Evolutionary conservation across 257 asterid genomes (phyloP).

Genomic region (Gentiana macrophylla): DNA sequence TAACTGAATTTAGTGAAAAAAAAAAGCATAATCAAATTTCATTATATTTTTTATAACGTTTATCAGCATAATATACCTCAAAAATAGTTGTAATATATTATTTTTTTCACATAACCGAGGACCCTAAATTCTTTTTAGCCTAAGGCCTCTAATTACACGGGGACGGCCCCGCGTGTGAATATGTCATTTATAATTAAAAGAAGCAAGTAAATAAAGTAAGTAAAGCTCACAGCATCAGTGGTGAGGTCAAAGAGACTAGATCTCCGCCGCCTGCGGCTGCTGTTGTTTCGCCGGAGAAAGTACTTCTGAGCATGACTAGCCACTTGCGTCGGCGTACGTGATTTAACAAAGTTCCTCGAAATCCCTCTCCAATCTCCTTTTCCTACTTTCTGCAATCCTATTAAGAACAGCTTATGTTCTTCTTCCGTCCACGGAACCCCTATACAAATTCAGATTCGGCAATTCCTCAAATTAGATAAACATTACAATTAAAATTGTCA

Average conservation of each 20-base stretch:
- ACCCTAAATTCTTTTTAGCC: too few species aligned
- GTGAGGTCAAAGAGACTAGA: conserved; percentile 96
- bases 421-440: conserved; percentile 99
- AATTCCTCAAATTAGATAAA: not conserved
- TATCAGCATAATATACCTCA: too few species aligned
- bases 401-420: conserved; percentile 71
- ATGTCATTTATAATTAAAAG: too few species aligned
- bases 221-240: conserved; percentile 44
- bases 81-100: too few species aligned
- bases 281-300: conserved; percentile 77
- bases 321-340: conserved; percentile 94
- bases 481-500: too few species aligned
- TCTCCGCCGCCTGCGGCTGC: conserved; percentile 81
- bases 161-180: too few species aligned
- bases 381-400: conserved; percentile 89
- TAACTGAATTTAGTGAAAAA: too few species aligned
- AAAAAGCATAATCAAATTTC: too few species aligned
- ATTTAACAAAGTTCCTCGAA: conserved; percentile 80
- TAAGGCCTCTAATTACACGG: too few species aligned
- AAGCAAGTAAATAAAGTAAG: not conserved
- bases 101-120: too few species aligned
- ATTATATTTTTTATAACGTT: too few species aligned
- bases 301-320: conserved; percentile 99
- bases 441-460: conserved; percentile 5
- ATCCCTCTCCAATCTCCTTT: conserved; percentile 99